Base-by-base conservation (phyloP, 2,329 filamentous ascomycete genomes). In the Penicillium sp. region DNA sequence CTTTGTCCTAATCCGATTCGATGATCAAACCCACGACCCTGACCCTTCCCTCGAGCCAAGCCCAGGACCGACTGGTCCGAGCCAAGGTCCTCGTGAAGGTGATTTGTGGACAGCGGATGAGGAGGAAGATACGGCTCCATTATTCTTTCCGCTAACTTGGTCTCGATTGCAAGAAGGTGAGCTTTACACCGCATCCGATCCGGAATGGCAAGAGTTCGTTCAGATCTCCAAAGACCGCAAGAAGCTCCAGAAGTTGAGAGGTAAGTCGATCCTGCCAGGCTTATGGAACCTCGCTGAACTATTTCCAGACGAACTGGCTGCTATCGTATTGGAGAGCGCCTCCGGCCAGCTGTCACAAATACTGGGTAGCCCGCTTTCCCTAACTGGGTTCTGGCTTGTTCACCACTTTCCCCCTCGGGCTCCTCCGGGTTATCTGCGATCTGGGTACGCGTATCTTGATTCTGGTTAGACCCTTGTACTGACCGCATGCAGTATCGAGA, bases 91-190 rank as follows among this genome's bases (percentile, higher is more conserved):
- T 9, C 14, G 14, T 6, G 33, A 38, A 43, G 21, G 17, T 23
- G 26, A 48, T n/a, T 10, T 36, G 8, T 31, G 21, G 26, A 10
- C 31, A 10, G 43, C 39, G 16, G 45, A 51, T 7, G 45, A 47
- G 51, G 47, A 53, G 2, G 69, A 71, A 2, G 67, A 73, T 3
- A 65, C 69, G 10, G 68, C 74, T 13, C 62, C 73, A 2, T 49
- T 74, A 10, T 84, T 84, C 45, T 73, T 86, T 6, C 79, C 82
- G 0, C 75, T 85, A 36, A 79, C 80, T 3, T 79, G 44, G 73
- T 73, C 36, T 68, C 66, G 17, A 10, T 40, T 61, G 36, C 45
- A 51, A 21, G 45, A 58, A 35, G 60, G 62, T 20, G 51, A 61
- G 10, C 48, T 59, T 9, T 66, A 66, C 40, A 39, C 50, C 14